These are phyloP conservation scores for Nelumbo lutea DNA, from an alignment of 164 flowering plant genomes.

Conservation along the genomic window DNA sequence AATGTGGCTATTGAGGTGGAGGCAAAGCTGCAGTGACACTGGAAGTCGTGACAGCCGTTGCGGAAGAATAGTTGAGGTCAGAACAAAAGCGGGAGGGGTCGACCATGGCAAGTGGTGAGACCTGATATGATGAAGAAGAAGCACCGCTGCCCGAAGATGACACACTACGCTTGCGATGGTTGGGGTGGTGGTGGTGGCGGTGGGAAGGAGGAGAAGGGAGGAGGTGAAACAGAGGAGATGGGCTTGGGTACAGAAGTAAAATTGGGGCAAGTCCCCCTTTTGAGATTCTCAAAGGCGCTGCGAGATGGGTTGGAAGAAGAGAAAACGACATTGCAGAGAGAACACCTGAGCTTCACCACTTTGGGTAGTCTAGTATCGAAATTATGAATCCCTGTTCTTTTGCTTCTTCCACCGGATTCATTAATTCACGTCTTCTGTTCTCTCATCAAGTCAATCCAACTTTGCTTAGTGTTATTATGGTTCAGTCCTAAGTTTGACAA, in stretches of 20 bases:
- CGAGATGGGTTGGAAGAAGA: constrained; percentile 94
- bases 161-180: constrained; percentile 12
- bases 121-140: constrained; percentile 23
- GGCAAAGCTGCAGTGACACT: constrained; percentile 18
- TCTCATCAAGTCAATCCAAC: too few relatives aligned
- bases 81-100: constrained; percentile 31
- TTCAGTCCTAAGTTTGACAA: too few relatives aligned
- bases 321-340: too few relatives aligned
- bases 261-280: constrained; percentile 88
- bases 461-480: too few relatives aligned
- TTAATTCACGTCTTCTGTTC: too few relatives aligned
- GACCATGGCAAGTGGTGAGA: constrained; percentile 27
- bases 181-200: constrained; percentile 4
- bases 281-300: constrained; percentile 92
- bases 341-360: too few relatives aligned
- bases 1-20: constrained; percentile 5
- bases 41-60: neutral
- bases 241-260: constrained; percentile 56
- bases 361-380: too few relatives aligned
- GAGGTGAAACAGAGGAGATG: constrained; percentile 35
- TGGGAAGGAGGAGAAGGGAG: neutral
- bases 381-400: too few relatives aligned
- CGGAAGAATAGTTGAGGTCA: constrained; percentile 17
- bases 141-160: neutral
- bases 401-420: too few relatives aligned